A percentile compares a stretch with the other conserved stretches of the same genome.
phyloP scores from a whole-genome alignment of 352 stramenopile genomes.

The Pythium aquatile region DNA sequence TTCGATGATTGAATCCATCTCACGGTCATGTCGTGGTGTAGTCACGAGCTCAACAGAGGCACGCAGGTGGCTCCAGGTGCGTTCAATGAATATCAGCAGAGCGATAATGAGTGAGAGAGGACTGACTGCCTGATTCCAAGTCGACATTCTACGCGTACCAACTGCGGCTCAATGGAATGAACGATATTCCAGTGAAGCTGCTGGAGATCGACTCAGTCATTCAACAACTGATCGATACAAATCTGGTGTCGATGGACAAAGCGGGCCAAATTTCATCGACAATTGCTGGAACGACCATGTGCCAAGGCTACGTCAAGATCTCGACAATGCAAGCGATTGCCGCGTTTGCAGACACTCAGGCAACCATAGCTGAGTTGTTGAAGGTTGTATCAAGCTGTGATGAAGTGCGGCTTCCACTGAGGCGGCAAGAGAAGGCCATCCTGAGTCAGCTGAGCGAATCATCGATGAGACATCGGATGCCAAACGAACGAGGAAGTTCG shows the following conservation, averaged over 20 bases:
- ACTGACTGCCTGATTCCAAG: neutral
- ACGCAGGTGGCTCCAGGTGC: neutral
- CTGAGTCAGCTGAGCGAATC: constrained; percentile 32
- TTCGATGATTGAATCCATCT: no score
- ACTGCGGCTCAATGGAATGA: neutral
- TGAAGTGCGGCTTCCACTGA: constrained; percentile 30
- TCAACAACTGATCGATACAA: neutral
- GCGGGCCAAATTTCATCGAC: constrained; percentile 30
- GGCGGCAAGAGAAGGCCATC: constrained; percentile 31
- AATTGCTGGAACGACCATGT: constrained; percentile 61
- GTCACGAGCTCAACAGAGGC: neutral
- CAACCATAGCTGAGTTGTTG: constrained; percentile 25
- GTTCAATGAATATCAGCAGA: neutral
- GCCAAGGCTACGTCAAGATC: constrained; percentile 55
- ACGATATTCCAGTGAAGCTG: neutral
- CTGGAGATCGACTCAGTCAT: neutral
- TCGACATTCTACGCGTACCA: neutral
- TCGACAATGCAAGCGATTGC: constrained; percentile 59
- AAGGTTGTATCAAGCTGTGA: constrained; percentile 26
- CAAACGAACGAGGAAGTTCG: constrained; percentile 14
- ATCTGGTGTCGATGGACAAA: constrained; percentile 26
- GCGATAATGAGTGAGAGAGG: neutral
- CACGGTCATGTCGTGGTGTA: neutral
- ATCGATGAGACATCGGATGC: constrained; percentile 20
- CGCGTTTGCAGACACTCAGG: constrained; percentile 5